Conservation (phyloP, 371 early-diverging fungal genomes). For the Lichtheimia hyalospora region DNA sequence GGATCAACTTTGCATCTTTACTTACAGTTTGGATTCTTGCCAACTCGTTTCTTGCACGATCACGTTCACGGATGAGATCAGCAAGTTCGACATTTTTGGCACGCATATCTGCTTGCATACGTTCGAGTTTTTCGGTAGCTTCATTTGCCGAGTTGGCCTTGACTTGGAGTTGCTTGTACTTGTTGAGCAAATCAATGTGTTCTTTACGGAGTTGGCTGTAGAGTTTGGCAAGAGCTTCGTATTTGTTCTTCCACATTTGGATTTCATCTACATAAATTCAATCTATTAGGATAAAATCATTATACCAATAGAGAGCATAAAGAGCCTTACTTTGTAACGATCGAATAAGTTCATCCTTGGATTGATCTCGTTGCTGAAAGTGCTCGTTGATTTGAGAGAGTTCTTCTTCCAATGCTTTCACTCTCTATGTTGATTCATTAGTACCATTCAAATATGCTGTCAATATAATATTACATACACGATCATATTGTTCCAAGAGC, state of each 20-base stretch:
- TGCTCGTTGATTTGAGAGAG: conserved; percentile 69
- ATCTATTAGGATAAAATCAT: background rate
- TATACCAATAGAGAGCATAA: background rate
- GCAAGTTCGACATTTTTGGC: conserved; percentile 82
- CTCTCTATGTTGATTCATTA: conserved; percentile 33
- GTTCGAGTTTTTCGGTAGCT: conserved; percentile 72
- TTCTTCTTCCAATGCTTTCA: conserved; percentile 81
- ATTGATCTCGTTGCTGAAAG: conserved; percentile 66
- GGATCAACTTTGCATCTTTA: background rate
- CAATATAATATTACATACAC: conserved; percentile 32
- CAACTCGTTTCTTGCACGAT: conserved; percentile 75
- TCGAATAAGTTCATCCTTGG: conserved; percentile 75
- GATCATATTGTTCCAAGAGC: conserved; percentile 81
- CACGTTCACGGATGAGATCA: conserved; percentile 83
- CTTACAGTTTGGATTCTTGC: conserved; percentile 59
- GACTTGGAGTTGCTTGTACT: conserved; percentile 80
- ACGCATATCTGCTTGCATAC: conserved; percentile 75
- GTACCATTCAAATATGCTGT: background rate
- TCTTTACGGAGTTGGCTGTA: conserved; percentile 96
- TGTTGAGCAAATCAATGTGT: conserved; percentile 89
- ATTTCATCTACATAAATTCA: conserved; percentile 54
- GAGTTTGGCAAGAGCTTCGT: conserved; percentile 89
- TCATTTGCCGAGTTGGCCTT: conserved; percentile 82
- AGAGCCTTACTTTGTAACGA: conserved; percentile 67
- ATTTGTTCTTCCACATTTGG: conserved; percentile 88